Evolutionary conservation across 2,329 filamentous ascomycete genomes (phyloP).

Genomic region (Pestalotiopsis sp.): DNA sequence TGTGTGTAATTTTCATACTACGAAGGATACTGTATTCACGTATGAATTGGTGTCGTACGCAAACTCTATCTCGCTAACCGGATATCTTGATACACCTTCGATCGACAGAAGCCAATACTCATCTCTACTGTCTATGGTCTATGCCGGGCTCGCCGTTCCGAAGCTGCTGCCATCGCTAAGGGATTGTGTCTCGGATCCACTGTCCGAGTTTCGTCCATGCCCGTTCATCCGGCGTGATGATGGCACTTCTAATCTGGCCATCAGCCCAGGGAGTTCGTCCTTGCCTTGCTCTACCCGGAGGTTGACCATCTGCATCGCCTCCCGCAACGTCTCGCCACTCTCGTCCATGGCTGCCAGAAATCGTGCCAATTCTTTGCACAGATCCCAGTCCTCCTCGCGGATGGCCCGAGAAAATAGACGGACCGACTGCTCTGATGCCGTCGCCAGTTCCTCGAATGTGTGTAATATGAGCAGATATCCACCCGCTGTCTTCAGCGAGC

Average conservation of each 20-base stretch:
- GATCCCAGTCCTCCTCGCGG: slow-evolving; percentile 86
- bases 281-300: slow-evolving; percentile 38
- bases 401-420: slow-evolving; percentile 81
- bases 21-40: too few species aligned
- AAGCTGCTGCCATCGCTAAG: slow-evolving; percentile 33
- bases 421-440: slow-evolving; percentile 77
- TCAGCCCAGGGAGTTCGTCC: slow-evolving; percentile 30
- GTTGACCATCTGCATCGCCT: slow-evolving; percentile 69
- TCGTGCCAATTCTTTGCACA: slow-evolving; percentile 93
- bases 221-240: slow-evolving; percentile 31
- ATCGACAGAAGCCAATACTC: background rate
- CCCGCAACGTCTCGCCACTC: slow-evolving; percentile 76
- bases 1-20: background rate
- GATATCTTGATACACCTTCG: background rate
- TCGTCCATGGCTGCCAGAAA: slow-evolving; percentile 93
- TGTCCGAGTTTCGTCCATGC: slow-evolving; percentile 31
- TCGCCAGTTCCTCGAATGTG: slow-evolving; percentile 71
- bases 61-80: too few species aligned
- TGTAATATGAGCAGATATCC: slow-evolving; percentile 96
- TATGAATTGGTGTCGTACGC: too few species aligned
- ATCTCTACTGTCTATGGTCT: background rate
- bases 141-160: slow-evolving; percentile 33
- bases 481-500: slow-evolving; percentile 89
- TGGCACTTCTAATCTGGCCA: slow-evolving; percentile 35
- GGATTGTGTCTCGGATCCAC: slow-evolving; percentile 33